These are phyloP conservation scores for Mycothermus thermophilus DNA, from an alignment of 495 filamentous ascomycete species.

Conservation along the genomic window DNA sequence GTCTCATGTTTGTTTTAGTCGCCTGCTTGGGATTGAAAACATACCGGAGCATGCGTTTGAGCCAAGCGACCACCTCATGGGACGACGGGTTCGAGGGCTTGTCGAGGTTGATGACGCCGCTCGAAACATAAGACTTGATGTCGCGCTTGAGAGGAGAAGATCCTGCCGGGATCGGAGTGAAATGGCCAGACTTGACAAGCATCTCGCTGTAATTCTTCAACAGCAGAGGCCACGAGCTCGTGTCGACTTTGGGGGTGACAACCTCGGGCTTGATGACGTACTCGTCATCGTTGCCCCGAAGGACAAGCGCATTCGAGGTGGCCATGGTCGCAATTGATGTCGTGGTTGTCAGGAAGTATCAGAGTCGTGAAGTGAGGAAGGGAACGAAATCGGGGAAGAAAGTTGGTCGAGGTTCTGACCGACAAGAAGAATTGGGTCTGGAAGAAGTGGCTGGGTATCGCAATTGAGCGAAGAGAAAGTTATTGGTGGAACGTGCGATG, in stretches of 20 bases:
- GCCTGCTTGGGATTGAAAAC: too few relatives aligned
- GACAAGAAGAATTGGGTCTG: not conserved
- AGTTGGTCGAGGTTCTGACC: too few relatives aligned
- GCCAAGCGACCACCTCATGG: slow-evolving; percentile 97
- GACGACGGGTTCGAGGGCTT: slow-evolving; percentile 96
- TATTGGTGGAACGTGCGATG: slow-evolving; percentile 10
- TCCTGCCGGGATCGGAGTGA: slow-evolving; percentile 83
- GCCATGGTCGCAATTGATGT: slow-evolving; percentile 8
- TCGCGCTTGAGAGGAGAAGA: slow-evolving; percentile 78
- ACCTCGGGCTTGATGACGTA: slow-evolving; percentile 81
- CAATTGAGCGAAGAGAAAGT: slow-evolving; percentile 3
- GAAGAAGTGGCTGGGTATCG: not conserved
- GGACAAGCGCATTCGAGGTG: slow-evolving; percentile 10
- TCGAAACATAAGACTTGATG: slow-evolving; percentile 87
- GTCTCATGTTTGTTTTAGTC: too few relatives aligned
- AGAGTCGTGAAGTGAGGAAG: too few relatives aligned
- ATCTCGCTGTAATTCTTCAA: slow-evolving; percentile 85
- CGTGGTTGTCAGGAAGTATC: not conserved
- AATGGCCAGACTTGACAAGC: slow-evolving; percentile 78
- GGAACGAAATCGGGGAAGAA: too few relatives aligned
- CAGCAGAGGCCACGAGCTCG: slow-evolving; percentile 74
- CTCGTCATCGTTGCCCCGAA: slow-evolving; percentile 52
- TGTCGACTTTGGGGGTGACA: slow-evolving; percentile 53
- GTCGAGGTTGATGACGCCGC: slow-evolving; percentile 89
- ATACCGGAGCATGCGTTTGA: slow-evolving; percentile 90